Evolutionary conservation across 306 rosid species (phyloP), one percentile per base, ranked within the genome.

Genomic region (Dalbergia cochinchinensis): DNA sequence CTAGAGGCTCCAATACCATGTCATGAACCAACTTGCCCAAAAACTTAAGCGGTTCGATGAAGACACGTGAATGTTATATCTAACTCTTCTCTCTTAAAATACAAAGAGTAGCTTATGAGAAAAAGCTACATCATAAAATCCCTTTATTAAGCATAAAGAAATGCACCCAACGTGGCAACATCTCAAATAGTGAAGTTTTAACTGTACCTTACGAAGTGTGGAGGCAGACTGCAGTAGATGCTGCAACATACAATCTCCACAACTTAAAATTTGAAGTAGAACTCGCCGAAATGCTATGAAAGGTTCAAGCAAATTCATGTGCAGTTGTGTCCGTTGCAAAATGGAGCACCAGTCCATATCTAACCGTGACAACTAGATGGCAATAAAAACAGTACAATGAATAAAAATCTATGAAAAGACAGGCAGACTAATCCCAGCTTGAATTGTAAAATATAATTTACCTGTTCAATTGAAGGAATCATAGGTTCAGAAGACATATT

Each of bases 221-320:
- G 94, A 83, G 6, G 95, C 92, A 77, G 97, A 94, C 79, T 88
- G 91, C 87, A 94, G 87, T 73, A 92, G 97, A 85, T 94, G 91
- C 78, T 87, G 91, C 86, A 88, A 80, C 41, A 71, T 76, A 81
- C 77, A 83, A 68, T 94, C 95, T 81, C 78, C 83, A 82, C 94
- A 91, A 70, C 90, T 78, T 84, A 92, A 84, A 78, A 93, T 83
- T 69, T 94, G 97, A 81, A 91, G 95, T 68, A 94, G 89, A 81
- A 90, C 97, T 78, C 91, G 89, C 57, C 97, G 90, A 82, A 92
- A 94, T 37, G 95, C 97, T 78, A 94, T 86, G 83, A 94, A 94
- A 55, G 99, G 99, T 81, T 92, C 97, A 71, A 94, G 83, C 76
- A 94, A 85, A 85, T 87, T 87, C 97, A 94, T 92, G 84, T 94